Conservation (phyloP, 257 asterid genomes). For the Rehmannia glutinosa region DNA sequence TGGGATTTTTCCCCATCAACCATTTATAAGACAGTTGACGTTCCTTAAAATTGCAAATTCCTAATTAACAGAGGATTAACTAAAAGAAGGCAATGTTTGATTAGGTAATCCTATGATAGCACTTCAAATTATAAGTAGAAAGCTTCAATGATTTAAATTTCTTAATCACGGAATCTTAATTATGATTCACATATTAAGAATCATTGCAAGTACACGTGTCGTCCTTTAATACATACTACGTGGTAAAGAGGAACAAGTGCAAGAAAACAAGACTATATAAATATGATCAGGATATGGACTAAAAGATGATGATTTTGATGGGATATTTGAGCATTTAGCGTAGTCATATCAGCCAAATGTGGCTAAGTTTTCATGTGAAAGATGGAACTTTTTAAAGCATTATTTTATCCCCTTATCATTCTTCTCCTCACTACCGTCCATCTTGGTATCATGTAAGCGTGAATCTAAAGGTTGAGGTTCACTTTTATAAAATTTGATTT, state of each 20-base stretch:
- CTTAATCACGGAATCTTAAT: no score
- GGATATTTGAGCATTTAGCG: background rate
- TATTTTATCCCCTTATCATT: background rate
- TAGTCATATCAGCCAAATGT: slow-evolving; percentile 7
- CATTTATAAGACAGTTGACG: background rate
- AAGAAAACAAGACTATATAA: no score
- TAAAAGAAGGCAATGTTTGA: background rate
- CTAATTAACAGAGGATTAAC: background rate
- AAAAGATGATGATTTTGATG: slow-evolving; percentile 2
- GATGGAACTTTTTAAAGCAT: background rate
- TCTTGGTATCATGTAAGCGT: no score
- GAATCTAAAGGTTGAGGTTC: no score
- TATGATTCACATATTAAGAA: no score
- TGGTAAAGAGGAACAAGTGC: no score
- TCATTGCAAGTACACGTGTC: no score
- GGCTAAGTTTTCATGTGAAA: slow-evolving; percentile 26
- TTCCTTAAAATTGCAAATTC: background rate
- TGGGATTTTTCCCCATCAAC: slow-evolving; percentile 1
- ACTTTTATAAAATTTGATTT: no score
- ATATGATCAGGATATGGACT: background rate
- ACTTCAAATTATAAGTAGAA: no score
- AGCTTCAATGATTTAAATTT: no score
- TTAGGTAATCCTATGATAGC: background rate
- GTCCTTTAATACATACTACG: no score
- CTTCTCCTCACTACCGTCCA: no score